Base-by-base conservation (phyloP, 441 rosid species). In the Metrosideros polymorpha region DNA sequence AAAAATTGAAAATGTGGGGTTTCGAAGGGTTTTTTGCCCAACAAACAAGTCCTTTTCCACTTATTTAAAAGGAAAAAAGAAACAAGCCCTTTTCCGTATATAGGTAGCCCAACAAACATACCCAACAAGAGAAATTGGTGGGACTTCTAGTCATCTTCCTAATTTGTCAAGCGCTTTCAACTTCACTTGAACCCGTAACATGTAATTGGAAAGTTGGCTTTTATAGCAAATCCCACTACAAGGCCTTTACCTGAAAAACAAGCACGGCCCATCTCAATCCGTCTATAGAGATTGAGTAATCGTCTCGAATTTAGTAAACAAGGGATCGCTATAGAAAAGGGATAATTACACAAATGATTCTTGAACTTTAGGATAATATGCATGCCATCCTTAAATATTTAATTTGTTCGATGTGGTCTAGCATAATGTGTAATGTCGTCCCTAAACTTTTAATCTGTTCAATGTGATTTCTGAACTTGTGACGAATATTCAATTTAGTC, bases 351-450 rank as follows among this genome's bases (percentile, higher is more conserved):
- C 17, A 59, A 59, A 6, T 10, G 19, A 5, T 59, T 29, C 35
- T 14, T 14, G 18, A 29, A 30, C 4, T 29, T 29, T 29, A 15
- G 19, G 7, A 6, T 7, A 0, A 59, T 29, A 17, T 14, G 35
- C 4, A 29, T 50, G 2, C 0, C 6, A 2, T 49, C 4, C 14
- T 1, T 13, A 50, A 50, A 5, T 0, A 0, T 56, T 56, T 56
- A 56, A 56, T 56, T 56, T 27, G 4, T 56, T 27, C 12, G 27
- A 56, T 27, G 0, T 1, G 2, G 1, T 56, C 7, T 12, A 27
- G 12, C 7, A 27, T 56, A 27, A 27, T 56, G 6, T 5, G 7
- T 30, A 56, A 56, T 56, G 3, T 56, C 30, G 1, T 1, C 0
- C 1, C 27, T 56, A 12, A 27, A 59, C 1, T 29, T 59, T n/a